Evolutionary conservation across 2,329 filamentous ascomycete genomes (phyloP), one percentile per base, ranked within the genome.

Genomic region (Botrytis porri): DNA sequence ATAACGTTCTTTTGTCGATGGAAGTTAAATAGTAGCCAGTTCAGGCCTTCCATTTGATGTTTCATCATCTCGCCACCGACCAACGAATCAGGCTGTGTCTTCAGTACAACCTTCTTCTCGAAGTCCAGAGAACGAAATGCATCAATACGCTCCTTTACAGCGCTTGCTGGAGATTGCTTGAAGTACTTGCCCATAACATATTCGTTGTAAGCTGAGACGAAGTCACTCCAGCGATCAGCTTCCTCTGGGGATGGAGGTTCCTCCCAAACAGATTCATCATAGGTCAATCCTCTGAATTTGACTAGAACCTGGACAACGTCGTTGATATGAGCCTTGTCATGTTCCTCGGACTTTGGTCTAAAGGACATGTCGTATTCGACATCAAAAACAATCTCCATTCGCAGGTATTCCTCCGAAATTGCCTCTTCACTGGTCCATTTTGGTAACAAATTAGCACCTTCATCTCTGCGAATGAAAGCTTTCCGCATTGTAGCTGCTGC

Each of bases 11-110:
- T 90, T 77, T 90, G 87, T 69, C 88, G 86, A 78, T 94, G 92
- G 85, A 93, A 98, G 80, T 96, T 96, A 81, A 93, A 95, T 74
- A 97, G 91, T 3, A 99, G 88, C 95, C 96, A 99, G 79, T 98
- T 98, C 69, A 98, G 85, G 32, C 96, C 96, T 74, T 98, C 93
- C 62, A 97, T 84, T 81, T 99, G 96, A 79, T 99, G 98, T 48
- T 90, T 88, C 95, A 98, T 98, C 73, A 98, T 85, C 76, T 94
- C 89, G 37, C 95, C 94, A 51, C 93, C 90, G 45, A 88, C 88
- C 12, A 98, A 85, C 22, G 89, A 89, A 1, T 86, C 83, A 0
- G 96, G 96, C 79, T 98, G 95, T 22, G 85, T 83, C 54, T 89
- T 85, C 75, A 93, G 86, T 76, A 94, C 88, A 22, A 93, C 84